Percentiles rank a stretch among this genome's conserved stretches.
These are phyloP conservation scores for Spergularia bocconei DNA, from an alignment of 148 eudicot species.

Conservation along the genomic window DNA sequence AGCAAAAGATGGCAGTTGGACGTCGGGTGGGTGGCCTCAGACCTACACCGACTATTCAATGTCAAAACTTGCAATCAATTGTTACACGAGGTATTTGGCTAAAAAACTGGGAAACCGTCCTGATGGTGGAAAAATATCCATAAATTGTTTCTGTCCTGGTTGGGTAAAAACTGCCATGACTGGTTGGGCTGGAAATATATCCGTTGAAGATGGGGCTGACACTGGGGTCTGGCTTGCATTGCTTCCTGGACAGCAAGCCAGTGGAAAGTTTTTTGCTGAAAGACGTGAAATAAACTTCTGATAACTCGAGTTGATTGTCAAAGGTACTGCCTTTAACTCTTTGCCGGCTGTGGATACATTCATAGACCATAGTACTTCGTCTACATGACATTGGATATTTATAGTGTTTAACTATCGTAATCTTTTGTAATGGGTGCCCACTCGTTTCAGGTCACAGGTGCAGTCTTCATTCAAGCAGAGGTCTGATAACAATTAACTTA, in stretches of 20 bases:
- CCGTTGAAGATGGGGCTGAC: constrained; percentile 88
- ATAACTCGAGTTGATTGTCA: neutral
- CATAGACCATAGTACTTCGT: neutral
- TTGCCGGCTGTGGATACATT: neutral
- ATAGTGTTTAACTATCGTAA: neutral
- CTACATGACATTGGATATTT: too few relatives aligned
- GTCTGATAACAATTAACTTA: neutral
- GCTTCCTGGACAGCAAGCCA: constrained; percentile 55
- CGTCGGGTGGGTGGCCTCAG: constrained; percentile 72
- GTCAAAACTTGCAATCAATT: constrained; percentile 82
- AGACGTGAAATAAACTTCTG: constrained; percentile 80
- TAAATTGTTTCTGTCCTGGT: constrained; percentile 93
- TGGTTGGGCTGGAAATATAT: constrained; percentile 77
- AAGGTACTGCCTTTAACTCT: constrained; percentile 14
- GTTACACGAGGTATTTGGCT: constrained; percentile 75
- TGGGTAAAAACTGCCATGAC: constrained; percentile 98
- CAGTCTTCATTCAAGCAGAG: neutral
- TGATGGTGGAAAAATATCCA: constrained; percentile 62
- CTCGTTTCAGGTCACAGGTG: constrained; percentile 4
- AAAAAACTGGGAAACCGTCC: constrained; percentile 51
- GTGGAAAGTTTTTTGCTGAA: constrained; percentile 83
- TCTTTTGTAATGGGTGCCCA: too few relatives aligned
- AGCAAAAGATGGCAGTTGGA: constrained; percentile 77
- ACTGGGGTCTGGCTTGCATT: constrained; percentile 96
- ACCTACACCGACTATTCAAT: constrained; percentile 73